A percentile compares a stretch with the other conserved stretches of the same genome.
phyloP scores from a whole-genome alignment of 805 yeast genomes.

The Lachancea sp. region DNA sequence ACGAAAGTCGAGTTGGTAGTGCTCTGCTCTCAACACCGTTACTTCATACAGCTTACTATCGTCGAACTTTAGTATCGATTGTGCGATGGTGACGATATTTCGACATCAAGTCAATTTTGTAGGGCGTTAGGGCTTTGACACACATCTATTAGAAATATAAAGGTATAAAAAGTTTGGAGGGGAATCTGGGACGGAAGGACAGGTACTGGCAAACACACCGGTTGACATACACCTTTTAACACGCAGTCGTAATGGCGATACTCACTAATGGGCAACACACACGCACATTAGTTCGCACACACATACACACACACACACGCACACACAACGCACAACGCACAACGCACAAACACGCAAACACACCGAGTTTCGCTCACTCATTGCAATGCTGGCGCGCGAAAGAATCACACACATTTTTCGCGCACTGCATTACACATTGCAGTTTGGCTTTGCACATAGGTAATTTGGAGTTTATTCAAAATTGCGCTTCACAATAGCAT shows the following conservation, averaged over 20 bases:
- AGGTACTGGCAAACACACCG: conserved; percentile 4
- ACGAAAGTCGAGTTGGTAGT: no score
- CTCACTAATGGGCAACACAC: conserved; percentile 8
- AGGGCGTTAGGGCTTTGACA: neutral
- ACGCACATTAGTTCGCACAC: conserved; percentile 1
- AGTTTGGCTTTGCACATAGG: neutral
- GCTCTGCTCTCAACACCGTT: no score
- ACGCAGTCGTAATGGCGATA: conserved; percentile 1
- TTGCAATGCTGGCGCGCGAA: neutral
- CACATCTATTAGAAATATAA: conserved; percentile 3
- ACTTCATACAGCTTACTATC: no score
- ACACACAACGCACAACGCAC: no score
- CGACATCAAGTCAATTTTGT: no score
- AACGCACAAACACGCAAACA: conserved; percentile 9
- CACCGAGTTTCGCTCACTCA: conserved; percentile 2
- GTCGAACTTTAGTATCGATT: no score
- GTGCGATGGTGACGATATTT: no score
- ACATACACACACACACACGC: conserved; percentile 11
- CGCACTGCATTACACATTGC: no score
- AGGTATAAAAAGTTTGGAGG: conserved; percentile 1
- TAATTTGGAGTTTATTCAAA: neutral
- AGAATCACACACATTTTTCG: conserved; percentile 1
- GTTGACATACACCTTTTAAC: conserved; percentile 1
- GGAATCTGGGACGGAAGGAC: conserved; percentile 5
- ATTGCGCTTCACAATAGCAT: conserved; percentile 34